phyloP scores from a whole-genome alignment of 768 basidiomycete species.

The Ramaria rubella region DNA sequence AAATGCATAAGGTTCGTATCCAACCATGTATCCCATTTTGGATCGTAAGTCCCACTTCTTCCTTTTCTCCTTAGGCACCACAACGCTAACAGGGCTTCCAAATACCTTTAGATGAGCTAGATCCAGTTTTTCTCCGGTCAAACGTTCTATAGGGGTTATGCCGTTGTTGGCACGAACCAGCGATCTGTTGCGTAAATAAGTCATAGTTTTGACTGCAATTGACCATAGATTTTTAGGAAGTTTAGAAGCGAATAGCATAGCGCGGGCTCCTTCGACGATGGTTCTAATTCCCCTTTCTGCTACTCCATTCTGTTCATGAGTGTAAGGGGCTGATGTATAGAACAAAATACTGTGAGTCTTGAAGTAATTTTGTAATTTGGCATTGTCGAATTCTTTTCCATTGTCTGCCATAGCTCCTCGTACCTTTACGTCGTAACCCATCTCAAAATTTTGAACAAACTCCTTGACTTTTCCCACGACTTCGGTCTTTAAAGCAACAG shows the following conservation, averaged over 20 bases:
- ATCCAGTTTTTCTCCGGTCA: neutral
- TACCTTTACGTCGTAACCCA: too few species aligned
- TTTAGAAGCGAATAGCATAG: neutral
- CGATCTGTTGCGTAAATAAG: neutral
- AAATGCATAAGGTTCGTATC: neutral
- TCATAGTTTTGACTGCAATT: neutral
- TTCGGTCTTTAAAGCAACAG: neutral
- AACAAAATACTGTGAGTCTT: neutral
- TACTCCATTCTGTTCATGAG: neutral
- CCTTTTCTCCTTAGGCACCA: neutral
- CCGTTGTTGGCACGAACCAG: neutral
- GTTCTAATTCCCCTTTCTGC: neutral
- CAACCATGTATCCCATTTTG: neutral
- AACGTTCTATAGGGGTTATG: neutral
- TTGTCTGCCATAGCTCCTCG: constrained; percentile 3
- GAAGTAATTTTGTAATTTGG: neutral
- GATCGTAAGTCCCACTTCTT: neutral
- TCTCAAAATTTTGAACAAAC: neutral
- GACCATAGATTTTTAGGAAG: neutral
- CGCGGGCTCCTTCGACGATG: neutral
- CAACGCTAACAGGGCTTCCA: constrained; percentile 5
- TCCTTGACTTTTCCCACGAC: neutral
- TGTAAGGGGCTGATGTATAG: neutral
- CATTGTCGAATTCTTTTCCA: neutral
- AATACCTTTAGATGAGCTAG: neutral